phyloP scores from a whole-genome alignment of 768 basidiomycete species.

The Pleurotus salmoneostramineus region DNA sequence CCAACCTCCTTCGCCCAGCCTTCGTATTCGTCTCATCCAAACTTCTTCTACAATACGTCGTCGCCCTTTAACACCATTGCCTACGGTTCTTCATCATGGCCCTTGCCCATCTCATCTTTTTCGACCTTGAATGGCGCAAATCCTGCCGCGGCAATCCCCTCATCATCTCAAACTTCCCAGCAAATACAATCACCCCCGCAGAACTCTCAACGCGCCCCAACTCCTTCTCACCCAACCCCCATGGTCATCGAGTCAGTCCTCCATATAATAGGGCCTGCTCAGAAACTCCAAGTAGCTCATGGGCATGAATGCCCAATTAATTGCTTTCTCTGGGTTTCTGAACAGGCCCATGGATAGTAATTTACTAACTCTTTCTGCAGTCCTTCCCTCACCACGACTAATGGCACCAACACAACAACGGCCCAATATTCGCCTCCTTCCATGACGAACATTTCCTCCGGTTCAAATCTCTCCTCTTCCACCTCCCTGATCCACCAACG shows the following conservation, averaged over 20 bases:
- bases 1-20: too few relatives aligned
- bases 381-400: constrained; percentile 57
- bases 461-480: constrained; percentile 30
- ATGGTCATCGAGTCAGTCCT: constrained; percentile 70
- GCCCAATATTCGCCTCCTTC: constrained; percentile 39
- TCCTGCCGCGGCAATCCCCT: constrained; percentile 32
- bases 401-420: constrained; percentile 38
- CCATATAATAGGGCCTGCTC: too few relatives aligned
- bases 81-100: constrained; percentile 49
- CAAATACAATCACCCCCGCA: constrained; percentile 16
- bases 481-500: constrained; percentile 31
- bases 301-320: too few relatives aligned
- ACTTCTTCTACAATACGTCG: constrained; percentile 25
- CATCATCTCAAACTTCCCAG: constrained; percentile 20
- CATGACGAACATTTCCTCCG: constrained; percentile 19
- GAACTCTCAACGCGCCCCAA: constrained; percentile 21
- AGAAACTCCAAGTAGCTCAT: too few relatives aligned
- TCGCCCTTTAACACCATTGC: constrained; percentile 49
- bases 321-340: too few relatives aligned
- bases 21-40: constrained; percentile 19
- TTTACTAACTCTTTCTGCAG: constrained; percentile 28
- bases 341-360: too few relatives aligned
- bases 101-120: constrained; percentile 66
- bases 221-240: constrained; percentile 25
- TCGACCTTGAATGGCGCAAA: constrained; percentile 81